Conservation (phyloP, 352 stramenopile species). For the Pythium folliculosum region DNA sequence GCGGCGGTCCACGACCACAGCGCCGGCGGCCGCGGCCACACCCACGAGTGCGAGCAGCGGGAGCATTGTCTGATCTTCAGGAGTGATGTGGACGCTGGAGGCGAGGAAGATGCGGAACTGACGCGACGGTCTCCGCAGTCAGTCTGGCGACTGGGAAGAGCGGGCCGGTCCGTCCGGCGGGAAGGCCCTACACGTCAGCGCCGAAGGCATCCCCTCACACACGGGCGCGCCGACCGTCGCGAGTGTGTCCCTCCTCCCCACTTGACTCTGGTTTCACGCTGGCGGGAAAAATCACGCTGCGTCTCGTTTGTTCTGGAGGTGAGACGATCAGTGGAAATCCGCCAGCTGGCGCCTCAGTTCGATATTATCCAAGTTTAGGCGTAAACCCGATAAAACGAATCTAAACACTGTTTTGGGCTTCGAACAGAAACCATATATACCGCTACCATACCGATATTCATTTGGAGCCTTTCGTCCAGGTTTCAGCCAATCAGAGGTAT, state of each 20-base stretch:
- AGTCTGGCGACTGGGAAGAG: neutral
- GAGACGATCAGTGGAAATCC: neutral
- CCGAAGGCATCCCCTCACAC: too few relatives aligned
- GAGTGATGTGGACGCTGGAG: neutral
- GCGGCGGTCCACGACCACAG: conserved; percentile 36
- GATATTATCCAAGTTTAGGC: neutral
- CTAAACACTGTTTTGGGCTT: neutral
- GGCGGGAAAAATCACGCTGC: neutral
- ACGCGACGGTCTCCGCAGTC: neutral
- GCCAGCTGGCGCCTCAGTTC: neutral
- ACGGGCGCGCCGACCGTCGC: too few relatives aligned
- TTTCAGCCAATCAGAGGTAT: too few relatives aligned
- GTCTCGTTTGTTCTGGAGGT: neutral
- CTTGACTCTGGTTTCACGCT: too few relatives aligned
- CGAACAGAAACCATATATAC: too few relatives aligned
- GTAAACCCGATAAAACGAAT: neutral
- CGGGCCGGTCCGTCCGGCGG: neutral
- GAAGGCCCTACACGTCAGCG: neutral
- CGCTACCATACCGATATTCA: too few relatives aligned
- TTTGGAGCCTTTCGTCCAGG: too few relatives aligned
- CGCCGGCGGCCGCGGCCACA: conserved; percentile 3
- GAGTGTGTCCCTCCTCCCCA: neutral
- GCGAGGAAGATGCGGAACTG: conserved; percentile 1
- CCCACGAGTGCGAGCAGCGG: conserved; percentile 36
- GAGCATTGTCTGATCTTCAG: neutral